These are phyloP conservation scores for Candida endomychidarum DNA, from an alignment of 805 yeast species.

Conservation along the genomic window DNA sequence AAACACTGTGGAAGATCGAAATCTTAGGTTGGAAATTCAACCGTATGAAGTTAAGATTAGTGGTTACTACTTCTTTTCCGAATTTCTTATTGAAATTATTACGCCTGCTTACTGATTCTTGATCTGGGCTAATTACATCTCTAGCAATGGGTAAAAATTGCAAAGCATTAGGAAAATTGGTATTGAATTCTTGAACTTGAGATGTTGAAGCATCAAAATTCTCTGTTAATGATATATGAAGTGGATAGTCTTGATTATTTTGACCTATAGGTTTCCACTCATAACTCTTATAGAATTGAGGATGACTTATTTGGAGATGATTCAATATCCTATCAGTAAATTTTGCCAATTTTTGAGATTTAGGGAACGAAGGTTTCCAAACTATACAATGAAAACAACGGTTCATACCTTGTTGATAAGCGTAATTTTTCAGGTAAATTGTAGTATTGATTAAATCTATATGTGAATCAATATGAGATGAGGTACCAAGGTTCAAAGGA, in stretches of 20 bases:
- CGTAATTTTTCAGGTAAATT: slow-evolving; percentile 13
- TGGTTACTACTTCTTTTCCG: not conserved
- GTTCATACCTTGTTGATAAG: slow-evolving; percentile 9
- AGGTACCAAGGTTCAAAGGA: too few species aligned
- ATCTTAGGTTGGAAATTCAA: slow-evolving; percentile 8
- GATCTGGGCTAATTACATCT: not conserved
- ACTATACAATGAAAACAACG: slow-evolving; percentile 8
- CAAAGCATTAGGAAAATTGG: not conserved
- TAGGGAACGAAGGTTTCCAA: slow-evolving; percentile 10
- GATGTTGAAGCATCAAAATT: not conserved
- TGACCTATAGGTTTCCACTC: slow-evolving; percentile 10
- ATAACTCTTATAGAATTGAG: slow-evolving; percentile 8
- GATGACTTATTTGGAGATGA: slow-evolving; percentile 6
- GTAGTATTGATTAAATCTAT: not conserved
- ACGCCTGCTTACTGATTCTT: not conserved
- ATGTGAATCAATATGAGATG: too few species aligned
- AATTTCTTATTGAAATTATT: not conserved
- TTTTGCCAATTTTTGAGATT: not conserved
- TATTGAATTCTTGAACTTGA: not conserved
- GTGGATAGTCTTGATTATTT: not conserved
- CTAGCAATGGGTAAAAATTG: not conserved
- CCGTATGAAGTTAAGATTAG: not conserved
- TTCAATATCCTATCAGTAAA: slow-evolving; percentile 4
- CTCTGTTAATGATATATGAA: slow-evolving; percentile 5
- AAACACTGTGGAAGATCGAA: slow-evolving; percentile 2